A percentile compares a stretch with the other conserved stretches of the same genome.
These are phyloP conservation scores for Castanea sativa DNA, from an alignment of 306 rosid species.

Conservation along the genomic window DNA sequence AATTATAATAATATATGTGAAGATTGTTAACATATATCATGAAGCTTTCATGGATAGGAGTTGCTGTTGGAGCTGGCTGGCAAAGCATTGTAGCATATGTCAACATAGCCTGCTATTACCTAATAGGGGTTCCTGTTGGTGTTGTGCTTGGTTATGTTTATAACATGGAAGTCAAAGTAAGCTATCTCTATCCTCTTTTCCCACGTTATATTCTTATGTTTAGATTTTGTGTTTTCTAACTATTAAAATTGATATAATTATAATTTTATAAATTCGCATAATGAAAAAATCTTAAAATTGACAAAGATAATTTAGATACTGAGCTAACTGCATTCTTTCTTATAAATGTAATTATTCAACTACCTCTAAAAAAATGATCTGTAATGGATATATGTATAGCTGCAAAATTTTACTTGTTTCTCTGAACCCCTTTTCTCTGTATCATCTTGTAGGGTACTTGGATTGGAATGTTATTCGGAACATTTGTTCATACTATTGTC, in stretches of 20 bases:
- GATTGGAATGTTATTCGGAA: slow-evolving; percentile 65
- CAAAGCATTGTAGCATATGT: slow-evolving; percentile 56
- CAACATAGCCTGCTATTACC: slow-evolving; percentile 50
- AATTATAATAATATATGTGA: no score
- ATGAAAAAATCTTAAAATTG: no score
- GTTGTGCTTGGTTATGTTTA: slow-evolving; percentile 32
- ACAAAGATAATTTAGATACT: no score
- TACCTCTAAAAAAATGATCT: no score
- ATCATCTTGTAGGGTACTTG: slow-evolving; percentile 48
- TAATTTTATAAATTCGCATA: no score
- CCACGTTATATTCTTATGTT: not conserved
- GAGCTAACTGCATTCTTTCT: no score
- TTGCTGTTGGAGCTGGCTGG: slow-evolving; percentile 62
- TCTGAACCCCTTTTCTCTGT: not conserved
- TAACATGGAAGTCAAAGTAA: slow-evolving; percentile 23
- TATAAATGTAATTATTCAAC: no score
- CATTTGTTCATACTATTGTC: slow-evolving; percentile 46
- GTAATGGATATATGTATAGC: not conserved
- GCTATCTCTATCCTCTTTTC: no score
- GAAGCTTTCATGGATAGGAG: slow-evolving; percentile 24
- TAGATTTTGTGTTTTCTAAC: not conserved
- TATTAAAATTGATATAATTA: no score
- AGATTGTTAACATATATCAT: no score
- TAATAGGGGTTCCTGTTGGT: slow-evolving; percentile 51
- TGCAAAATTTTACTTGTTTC: not conserved